Evolutionary conservation across 768 basidiomycete species (phyloP).

Genomic region (Royoungia palumana): DNA sequence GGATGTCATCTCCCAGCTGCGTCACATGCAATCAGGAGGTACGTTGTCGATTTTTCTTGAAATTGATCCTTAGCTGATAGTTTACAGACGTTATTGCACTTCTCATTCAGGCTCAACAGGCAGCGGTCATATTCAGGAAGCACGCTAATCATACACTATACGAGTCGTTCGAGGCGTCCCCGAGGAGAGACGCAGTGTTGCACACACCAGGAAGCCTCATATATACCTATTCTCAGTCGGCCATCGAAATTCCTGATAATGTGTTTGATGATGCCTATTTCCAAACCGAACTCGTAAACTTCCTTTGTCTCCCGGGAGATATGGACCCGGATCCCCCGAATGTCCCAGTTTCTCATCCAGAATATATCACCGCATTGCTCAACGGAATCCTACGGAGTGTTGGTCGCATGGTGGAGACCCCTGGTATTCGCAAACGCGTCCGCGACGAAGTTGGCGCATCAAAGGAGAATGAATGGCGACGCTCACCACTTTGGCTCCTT

Average conservation of each 20-base stretch:
- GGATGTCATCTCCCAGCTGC: conserved; percentile 10
- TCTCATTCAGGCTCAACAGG: conserved; percentile 44
- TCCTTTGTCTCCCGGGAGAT: conserved; percentile 33
- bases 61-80: not conserved
- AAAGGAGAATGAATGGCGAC: conserved; percentile 22
- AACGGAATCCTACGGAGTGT: conserved; percentile 41
- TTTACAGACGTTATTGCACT: conserved; percentile 37
- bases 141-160: conserved; percentile 25
- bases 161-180: conserved; percentile 45
- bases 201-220: conserved; percentile 37
- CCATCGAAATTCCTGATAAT: conserved; percentile 32
- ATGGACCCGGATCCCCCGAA: conserved; percentile 8
- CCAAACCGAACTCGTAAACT: conserved; percentile 33
- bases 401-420: conserved; percentile 16
- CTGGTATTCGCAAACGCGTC: not conserved
- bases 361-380: conserved; percentile 42
- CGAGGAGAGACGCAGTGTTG: conserved; percentile 32
- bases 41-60: not conserved
- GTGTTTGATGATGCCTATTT: conserved; percentile 30
- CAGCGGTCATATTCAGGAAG: conserved; percentile 40
- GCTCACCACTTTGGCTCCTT: conserved; percentile 36
- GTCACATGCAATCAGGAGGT: conserved; percentile 23
- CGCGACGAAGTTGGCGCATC: conserved; percentile 5
- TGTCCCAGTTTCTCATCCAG: conserved; percentile 32
- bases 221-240: conserved; percentile 42